Conservation (phyloP, 768 basidiomycete genomes). For the Guyanaporus albipodus region DNA sequence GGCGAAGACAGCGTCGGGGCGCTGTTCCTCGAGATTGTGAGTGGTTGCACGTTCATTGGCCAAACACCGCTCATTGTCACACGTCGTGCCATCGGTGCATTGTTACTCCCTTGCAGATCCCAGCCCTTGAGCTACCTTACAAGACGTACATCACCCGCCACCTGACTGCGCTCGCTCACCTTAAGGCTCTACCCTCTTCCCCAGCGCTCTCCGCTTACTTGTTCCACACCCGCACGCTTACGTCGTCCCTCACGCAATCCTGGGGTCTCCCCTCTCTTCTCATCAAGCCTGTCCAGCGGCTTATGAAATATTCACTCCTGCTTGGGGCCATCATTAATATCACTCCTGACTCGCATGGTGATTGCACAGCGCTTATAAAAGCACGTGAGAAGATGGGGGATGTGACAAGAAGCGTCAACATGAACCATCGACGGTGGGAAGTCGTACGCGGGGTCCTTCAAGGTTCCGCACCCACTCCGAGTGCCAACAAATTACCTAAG, state of each 20-base stretch:
- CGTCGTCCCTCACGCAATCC: conserved; percentile 69
- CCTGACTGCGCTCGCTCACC: conserved; percentile 60
- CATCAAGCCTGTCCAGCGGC: conserved; percentile 93
- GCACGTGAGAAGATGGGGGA: conserved; percentile 48
- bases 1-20: conserved; percentile 64
- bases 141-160: conserved; percentile 74
- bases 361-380: conserved; percentile 35
- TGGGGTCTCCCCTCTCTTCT: conserved; percentile 88
- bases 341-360: conserved; percentile 57
- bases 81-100: neutral
- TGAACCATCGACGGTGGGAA: too few relatives aligned
- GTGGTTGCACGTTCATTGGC: too few relatives aligned
- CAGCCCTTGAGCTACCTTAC: conserved; percentile 62
- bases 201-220: conserved; percentile 45
- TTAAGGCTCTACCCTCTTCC: conserved; percentile 38
- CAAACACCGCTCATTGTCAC: too few relatives aligned
- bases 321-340: conserved; percentile 65
- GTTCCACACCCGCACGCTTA: too few relatives aligned
- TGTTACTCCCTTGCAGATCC: conserved; percentile 41
- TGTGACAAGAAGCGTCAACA: conserved; percentile 65
- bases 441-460: too few relatives aligned
- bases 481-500: too few relatives aligned
- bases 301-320: conserved; percentile 86
- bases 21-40: conserved; percentile 61
- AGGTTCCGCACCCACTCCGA: too few relatives aligned